Conservation (phyloP, 306 rosid genomes). For the Cucurbita pepo region DNA sequence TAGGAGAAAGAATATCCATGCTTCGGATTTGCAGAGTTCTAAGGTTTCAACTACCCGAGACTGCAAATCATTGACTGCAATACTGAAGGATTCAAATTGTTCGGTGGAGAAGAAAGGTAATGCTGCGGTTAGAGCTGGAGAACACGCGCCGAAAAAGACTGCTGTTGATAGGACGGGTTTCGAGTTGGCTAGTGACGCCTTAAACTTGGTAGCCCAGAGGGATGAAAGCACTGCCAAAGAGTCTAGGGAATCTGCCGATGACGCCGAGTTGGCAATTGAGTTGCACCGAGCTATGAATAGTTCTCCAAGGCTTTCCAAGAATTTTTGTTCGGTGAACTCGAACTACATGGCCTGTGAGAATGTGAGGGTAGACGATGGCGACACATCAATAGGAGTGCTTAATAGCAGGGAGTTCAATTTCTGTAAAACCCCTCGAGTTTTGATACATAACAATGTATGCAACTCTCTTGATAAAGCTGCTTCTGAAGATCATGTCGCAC, state of each 20-base stretch:
- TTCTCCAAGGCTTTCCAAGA: conserved; percentile 20
- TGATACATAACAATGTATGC: not conserved
- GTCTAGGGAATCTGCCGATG: conserved; percentile 16
- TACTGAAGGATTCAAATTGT: conserved; percentile 23
- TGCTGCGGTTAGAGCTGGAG: not conserved
- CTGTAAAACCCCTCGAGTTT: not conserved
- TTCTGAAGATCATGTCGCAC: conserved; percentile 1
- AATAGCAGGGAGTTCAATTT: conserved; percentile 9
- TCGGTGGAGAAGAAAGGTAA: conserved; percentile 22
- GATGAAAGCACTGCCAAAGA: conserved; percentile 11
- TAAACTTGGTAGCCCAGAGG: conserved; percentile 14
- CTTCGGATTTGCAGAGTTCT: conserved; percentile 17
- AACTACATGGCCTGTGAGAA: conserved; percentile 6
- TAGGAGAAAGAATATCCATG: conserved; percentile 15
- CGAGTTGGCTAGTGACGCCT: conserved; percentile 22
- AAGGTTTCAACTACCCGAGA: conserved; percentile 12
- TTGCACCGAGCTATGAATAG: conserved; percentile 23
- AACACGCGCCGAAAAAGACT: conserved; percentile 7
- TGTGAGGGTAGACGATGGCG: not conserved
- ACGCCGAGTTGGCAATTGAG: conserved; percentile 19
- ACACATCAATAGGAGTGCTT: not conserved
- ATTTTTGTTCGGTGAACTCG: conserved; percentile 20
- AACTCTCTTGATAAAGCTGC: conserved; percentile 21
- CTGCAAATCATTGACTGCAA: conserved; percentile 18
- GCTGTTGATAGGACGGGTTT: conserved; percentile 22